These are phyloP conservation scores for Calonectria ilicicola DNA, from an alignment of 2,329 filamentous ascomycete genomes.

Conservation along the genomic window DNA sequence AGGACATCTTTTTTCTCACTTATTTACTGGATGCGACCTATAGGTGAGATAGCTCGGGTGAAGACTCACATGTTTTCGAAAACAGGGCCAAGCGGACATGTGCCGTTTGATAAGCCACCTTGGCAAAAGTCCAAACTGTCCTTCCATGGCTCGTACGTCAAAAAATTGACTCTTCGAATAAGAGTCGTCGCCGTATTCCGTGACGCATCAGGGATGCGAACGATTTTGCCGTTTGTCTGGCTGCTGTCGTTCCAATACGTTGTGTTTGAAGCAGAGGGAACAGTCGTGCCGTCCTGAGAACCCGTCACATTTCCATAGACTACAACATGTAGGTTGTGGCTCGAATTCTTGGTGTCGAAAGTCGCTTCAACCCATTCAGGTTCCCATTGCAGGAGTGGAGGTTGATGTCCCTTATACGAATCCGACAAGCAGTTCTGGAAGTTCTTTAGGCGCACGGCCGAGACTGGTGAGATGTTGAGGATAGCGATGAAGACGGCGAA, in stretches of 20 bases:
- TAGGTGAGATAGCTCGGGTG: not conserved
- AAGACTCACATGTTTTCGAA: conserved; percentile 66
- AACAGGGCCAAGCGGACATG: conserved; percentile 81
- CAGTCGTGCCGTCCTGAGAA: conserved; percentile 64
- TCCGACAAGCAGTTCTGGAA: conserved; percentile 84
- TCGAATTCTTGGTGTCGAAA: conserved; percentile 73
- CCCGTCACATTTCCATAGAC: conserved; percentile 95
- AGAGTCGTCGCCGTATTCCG: conserved; percentile 79
- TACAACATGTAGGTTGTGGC: conserved; percentile 78
- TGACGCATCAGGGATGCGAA: conserved; percentile 64
- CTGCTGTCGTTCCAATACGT: conserved; percentile 72
- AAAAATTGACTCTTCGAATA: conserved; percentile 76
- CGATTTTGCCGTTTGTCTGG: conserved; percentile 80
- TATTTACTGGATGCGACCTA: not conserved
- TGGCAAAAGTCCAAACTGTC: conserved; percentile 74
- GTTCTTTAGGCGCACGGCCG: conserved; percentile 76
- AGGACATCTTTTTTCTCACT: conserved; percentile 18
- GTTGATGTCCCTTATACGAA: conserved; percentile 66
- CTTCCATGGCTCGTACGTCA: conserved; percentile 80
- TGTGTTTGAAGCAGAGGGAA: conserved; percentile 69
- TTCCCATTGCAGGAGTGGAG: conserved; percentile 80
- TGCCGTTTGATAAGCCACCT: conserved; percentile 68
- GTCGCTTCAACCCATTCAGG: conserved; percentile 80
- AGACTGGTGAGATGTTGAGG: conserved; percentile 55
- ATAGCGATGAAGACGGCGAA: conserved; percentile 53